Conservation (phyloP, 1,284 basidiomycete genomes). For the Testicularia cyperi region DNA sequence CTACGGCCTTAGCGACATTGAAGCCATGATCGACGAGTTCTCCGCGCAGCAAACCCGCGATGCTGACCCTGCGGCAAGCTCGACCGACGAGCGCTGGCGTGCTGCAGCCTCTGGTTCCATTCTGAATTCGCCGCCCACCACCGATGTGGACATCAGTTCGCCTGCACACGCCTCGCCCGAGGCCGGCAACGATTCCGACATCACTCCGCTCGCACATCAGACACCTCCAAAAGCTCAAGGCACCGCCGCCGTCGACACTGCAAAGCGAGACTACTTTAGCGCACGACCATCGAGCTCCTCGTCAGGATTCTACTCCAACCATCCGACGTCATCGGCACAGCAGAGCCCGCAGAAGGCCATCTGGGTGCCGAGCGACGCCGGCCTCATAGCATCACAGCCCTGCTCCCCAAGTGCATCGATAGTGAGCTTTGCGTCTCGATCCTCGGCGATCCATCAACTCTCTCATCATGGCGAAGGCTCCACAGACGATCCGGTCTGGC, state of each 20-base stretch:
- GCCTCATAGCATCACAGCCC: constrained; percentile 26
- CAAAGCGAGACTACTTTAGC: constrained; percentile 19
- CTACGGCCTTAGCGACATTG: constrained; percentile 19
- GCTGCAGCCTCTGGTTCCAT: too few species aligned
- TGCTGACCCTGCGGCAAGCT: too few species aligned
- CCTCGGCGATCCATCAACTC: background rate
- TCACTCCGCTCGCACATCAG: constrained; percentile 13
- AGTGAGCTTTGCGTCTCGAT: constrained; percentile 19
- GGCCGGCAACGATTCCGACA: constrained; percentile 10
- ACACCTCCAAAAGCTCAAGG: background rate
- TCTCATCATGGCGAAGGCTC: constrained; percentile 4
- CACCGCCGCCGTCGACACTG: constrained; percentile 1
- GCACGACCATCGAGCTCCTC: too few species aligned
- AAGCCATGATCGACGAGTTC: constrained; percentile 20
- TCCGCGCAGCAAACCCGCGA: too few species aligned
- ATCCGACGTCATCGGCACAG: background rate
- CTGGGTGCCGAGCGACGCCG: constrained; percentile 26
- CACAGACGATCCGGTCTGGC: background rate
- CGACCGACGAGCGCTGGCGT: too few species aligned
- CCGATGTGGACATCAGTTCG: constrained; percentile 19
- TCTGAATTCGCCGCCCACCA: constrained; percentile 42
- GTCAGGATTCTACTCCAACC: too few species aligned
- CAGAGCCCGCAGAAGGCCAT: background rate
- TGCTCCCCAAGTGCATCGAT: constrained; percentile 30
- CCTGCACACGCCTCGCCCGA: constrained; percentile 11